Percentiles rank a stretch among this genome's conserved stretches.
Conservation (phyloP, 495 filamentous ascomycete species). For the Neurospora sp. region DNA sequence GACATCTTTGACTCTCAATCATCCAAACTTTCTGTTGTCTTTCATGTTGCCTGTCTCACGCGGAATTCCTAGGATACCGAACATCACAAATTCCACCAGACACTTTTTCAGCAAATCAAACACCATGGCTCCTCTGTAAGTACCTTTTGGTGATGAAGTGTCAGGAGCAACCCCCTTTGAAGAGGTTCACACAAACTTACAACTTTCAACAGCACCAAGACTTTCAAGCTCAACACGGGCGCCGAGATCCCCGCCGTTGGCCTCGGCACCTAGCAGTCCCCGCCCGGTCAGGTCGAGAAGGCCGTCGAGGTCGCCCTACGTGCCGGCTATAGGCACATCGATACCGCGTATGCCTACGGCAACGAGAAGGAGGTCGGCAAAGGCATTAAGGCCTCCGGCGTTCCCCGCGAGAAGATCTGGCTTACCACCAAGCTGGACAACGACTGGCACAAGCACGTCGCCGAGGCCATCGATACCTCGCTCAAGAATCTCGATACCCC, state of each 20-base stretch:
- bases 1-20: background rate
- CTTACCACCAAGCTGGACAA: conserved; percentile 86
- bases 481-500: conserved; percentile 59
- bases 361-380: conserved; percentile 78
- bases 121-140: background rate
- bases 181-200: background rate
- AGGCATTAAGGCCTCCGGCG: conserved; percentile 68
- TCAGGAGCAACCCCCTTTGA: background rate
- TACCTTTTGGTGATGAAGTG: background rate
- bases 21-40: background rate
- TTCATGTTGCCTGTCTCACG: background rate
- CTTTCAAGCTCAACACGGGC: conserved; percentile 70
- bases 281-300: conserved; percentile 32
- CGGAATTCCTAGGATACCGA: background rate
- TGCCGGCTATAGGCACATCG: conserved; percentile 51
- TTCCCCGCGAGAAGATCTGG: conserved; percentile 74
- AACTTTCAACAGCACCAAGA: conserved; percentile 30
- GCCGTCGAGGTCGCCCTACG: conserved; percentile 70
- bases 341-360: conserved; percentile 68
- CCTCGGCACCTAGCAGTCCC: conserved; percentile 73
- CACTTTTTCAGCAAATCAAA: background rate
- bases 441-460: conserved; percentile 57
- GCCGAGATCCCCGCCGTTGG: conserved; percentile 71
- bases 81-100: background rate
- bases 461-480: conserved; percentile 58